Evolutionary conservation across 176 grass and related monocot species (phyloP), one percentile per base, ranked within the genome.

Genomic region (Musa troglodytarum): DNA sequence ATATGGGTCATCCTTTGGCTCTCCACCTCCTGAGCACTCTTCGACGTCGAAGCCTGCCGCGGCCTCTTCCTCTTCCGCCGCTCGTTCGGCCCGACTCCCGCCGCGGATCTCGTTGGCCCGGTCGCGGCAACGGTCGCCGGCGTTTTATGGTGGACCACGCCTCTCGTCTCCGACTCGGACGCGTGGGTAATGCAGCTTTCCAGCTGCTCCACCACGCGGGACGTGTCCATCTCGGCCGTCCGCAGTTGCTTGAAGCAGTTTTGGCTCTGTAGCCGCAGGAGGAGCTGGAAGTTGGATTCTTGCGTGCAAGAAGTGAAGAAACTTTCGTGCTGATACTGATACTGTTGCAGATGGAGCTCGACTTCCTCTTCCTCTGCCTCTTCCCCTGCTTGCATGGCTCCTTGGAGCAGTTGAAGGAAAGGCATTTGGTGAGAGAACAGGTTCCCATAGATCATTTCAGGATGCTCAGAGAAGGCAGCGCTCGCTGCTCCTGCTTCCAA

Each of bases 1-100:
- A 99, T 99, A 85, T 99, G 96, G 3, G 96, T 87, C 84, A 90
- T 94, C 75, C 96, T 87, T 80, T 99, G 96, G 81, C 64, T 91
- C 88, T 99, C 96, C 22, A 85, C 82, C 83, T 92, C 90, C 87
- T 86, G 84, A 1, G 85, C 73, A 78, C 89, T 94, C 86, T 87
- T 94, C 15, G 85, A 71, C 66, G 88, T 76, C 79, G 76, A 78
- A 71, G 54, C 61, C 69, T 62, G 55, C 1, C 81, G 83, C 57
- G 76, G 23, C 16, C 88, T 61, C 58, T 84, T 84, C 62, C 88
- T 81, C 69, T 87, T 94, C 71, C 69, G 79, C n/a, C 76, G 26
- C 69, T 78, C 58, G 72, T 81, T 65, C n/a, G 61, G 28, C 49
- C 75, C 61, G 5, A 49, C 20, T 19, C 20, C 59, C 20, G 49